Conservation (phyloP, 1,284 basidiomycete genomes). For the Tilletiopsis washingtonensis region DNA sequence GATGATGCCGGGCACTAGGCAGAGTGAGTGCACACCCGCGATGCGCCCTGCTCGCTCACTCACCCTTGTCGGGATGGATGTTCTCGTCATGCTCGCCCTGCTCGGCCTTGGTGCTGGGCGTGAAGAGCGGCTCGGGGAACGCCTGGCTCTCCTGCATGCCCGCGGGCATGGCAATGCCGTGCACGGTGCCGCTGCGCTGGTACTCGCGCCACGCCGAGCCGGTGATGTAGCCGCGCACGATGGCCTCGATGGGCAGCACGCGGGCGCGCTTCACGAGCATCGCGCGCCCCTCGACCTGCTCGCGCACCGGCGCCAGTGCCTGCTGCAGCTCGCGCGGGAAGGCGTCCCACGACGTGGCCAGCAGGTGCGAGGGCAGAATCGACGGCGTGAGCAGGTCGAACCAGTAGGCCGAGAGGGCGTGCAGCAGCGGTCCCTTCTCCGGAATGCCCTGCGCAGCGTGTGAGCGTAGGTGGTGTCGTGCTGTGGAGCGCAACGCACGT, state of each 20-base stretch:
- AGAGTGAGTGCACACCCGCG: neutral
- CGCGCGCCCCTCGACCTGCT: conserved; percentile 67
- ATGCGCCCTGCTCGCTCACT: conserved; percentile 1
- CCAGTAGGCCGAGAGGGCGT: conserved; percentile 88
- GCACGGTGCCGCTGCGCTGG: conserved; percentile 76
- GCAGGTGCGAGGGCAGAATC: conserved; percentile 39
- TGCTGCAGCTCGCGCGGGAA: conserved; percentile 29
- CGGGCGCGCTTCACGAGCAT: conserved; percentile 88
- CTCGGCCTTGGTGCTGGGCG: conserved; percentile 94
- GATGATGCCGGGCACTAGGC: conserved; percentile 8
- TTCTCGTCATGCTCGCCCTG: conserved; percentile 94
- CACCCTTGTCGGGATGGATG: conserved; percentile 83
- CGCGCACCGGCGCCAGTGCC: conserved; percentile 17
- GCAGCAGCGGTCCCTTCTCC: conserved; percentile 83
- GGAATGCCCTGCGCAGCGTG: conserved; percentile 65
- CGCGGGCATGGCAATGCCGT: conserved; percentile 68
- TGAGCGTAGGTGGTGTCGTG: neutral
- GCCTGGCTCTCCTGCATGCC: conserved; percentile 77
- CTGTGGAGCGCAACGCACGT: conserved; percentile 10
- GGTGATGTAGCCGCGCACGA: conserved; percentile 91
- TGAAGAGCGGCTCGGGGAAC: conserved; percentile 65
- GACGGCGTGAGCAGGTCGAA: conserved; percentile 61
- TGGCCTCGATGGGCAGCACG: conserved; percentile 90
- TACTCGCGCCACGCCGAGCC: conserved; percentile 98
- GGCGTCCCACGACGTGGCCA: conserved; percentile 26